Evolutionary conservation across 73 alveolate genomes (phyloP).

Genomic region (Tetrahymena elliotti): DNA sequence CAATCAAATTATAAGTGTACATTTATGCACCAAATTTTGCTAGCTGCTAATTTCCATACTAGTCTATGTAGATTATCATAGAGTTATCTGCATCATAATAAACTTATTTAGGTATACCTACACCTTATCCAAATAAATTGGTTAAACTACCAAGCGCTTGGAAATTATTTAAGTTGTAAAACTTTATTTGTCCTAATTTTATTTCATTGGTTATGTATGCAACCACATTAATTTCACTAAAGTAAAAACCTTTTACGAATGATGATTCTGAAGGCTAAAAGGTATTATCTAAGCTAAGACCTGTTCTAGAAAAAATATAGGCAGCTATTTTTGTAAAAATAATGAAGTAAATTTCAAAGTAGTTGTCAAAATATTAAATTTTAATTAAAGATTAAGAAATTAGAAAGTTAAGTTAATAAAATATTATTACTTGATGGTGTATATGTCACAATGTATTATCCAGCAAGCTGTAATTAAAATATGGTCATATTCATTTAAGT

Average conservation of each 20-base stretch:
- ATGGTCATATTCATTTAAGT: background rate
- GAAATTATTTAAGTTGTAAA: background rate
- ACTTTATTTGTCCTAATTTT: background rate
- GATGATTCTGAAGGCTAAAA: background rate
- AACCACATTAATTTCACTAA: background rate
- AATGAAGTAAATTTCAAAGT: too few species aligned
- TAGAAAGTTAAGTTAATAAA: background rate
- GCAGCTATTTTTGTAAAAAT: background rate
- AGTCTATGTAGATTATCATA: background rate
- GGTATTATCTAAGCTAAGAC: background rate
- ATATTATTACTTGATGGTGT: background rate
- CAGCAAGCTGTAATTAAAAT: background rate
- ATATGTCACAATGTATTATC: background rate
- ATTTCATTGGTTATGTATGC: background rate
- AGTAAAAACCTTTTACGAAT: background rate
- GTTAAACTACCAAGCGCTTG: background rate
- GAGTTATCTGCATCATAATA: background rate
- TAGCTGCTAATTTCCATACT: background rate
- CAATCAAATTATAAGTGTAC: background rate
- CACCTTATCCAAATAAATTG: background rate
- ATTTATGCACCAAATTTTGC: background rate
- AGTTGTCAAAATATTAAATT: background rate
- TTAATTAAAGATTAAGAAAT: background rate
- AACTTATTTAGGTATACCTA: background rate
- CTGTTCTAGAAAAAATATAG: background rate